A percentile compares a stretch with the other conserved stretches of the same genome.
phyloP scores from a whole-genome alignment of 2,329 filamentous ascomycete genomes.

The Colletotrichum tropicicola region DNA sequence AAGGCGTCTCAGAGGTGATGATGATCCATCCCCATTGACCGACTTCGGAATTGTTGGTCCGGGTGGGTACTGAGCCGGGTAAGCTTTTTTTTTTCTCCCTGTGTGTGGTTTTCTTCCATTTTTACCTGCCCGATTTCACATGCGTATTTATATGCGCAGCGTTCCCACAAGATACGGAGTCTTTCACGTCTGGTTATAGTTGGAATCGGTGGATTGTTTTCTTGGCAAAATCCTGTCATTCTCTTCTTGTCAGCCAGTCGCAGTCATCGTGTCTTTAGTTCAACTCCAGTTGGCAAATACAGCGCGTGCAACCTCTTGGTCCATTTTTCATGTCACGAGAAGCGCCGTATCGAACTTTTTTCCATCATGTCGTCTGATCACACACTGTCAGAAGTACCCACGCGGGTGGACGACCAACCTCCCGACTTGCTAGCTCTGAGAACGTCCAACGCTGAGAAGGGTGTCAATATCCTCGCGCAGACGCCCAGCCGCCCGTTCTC shows the following conservation, averaged over 20 bases:
- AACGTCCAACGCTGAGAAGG: conserved; percentile 28
- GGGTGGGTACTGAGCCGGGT: conserved; percentile 8
- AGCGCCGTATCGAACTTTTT: neutral
- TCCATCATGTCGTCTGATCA: conserved; percentile 23
- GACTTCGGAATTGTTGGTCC: conserved; percentile 14
- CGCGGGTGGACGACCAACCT: conserved; percentile 12
- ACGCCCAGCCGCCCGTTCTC: conserved; percentile 23
- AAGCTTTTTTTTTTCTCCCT: neutral
- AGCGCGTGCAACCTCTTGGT: neutral
- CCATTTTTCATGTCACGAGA: neutral
- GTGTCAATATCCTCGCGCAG: conserved; percentile 25
- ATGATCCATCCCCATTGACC: neutral
- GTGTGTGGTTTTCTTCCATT: neutral
- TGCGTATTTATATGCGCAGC: conserved; percentile 10
- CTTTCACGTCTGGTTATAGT: neutral
- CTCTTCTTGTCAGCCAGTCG: neutral
- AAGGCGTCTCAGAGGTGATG: neutral
- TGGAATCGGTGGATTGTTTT: neutral
- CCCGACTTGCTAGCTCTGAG: conserved; percentile 9
- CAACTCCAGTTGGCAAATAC: conserved; percentile 6
- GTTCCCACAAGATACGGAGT: neutral
- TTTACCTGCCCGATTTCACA: neutral
- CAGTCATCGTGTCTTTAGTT: conserved; percentile 4
- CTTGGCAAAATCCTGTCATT: neutral
- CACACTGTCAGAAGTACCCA: conserved; percentile 16